These are phyloP conservation scores for Penicillium lagena DNA, from an alignment of 495 filamentous ascomycete genomes.

Conservation along the genomic window DNA sequence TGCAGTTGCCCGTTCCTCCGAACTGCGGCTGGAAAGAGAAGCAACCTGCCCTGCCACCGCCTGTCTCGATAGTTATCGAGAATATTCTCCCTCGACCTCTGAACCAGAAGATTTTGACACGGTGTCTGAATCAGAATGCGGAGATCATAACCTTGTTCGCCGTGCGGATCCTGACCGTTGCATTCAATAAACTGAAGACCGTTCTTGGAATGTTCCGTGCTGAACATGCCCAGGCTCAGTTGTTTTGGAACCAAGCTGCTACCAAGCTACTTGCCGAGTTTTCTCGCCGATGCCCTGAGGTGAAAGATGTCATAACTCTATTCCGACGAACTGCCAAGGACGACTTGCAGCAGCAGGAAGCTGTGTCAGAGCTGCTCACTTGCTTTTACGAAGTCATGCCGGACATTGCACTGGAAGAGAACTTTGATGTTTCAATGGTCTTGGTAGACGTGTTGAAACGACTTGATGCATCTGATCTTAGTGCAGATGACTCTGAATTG, in stretches of 20 bases:
- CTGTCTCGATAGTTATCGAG: constrained; percentile 68
- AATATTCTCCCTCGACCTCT: constrained; percentile 82
- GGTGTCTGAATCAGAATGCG: constrained; percentile 68
- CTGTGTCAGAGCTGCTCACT: constrained; percentile 63
- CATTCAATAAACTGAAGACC: constrained; percentile 68
- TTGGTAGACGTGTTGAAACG: constrained; percentile 59
- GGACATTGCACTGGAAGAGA: constrained; percentile 71
- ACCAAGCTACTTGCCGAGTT: constrained; percentile 66
- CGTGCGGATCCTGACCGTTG: constrained; percentile 65
- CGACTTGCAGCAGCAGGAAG: constrained; percentile 72
- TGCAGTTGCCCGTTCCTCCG: constrained; percentile 65
- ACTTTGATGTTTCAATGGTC: constrained; percentile 74
- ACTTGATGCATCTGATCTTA: constrained; percentile 33
- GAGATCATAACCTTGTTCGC: constrained; percentile 78
- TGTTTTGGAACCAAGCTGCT: constrained; percentile 60
- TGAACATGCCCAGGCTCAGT: constrained; percentile 30
- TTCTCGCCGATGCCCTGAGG: constrained; percentile 65
- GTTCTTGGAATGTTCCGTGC: constrained; percentile 39
- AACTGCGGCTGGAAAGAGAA: constrained; percentile 59
- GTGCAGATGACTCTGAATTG: constrained; percentile 40
- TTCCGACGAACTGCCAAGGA: constrained; percentile 59
- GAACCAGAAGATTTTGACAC: constrained; percentile 64
- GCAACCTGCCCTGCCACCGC: constrained; percentile 56
- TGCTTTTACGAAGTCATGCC: constrained; percentile 79
- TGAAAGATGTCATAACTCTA: constrained; percentile 66